Evolutionary conservation across 2,329 filamentous ascomycete genomes (phyloP), one percentile per base, ranked within the genome.

Genomic region (Fusarium lyarnte): DNA sequence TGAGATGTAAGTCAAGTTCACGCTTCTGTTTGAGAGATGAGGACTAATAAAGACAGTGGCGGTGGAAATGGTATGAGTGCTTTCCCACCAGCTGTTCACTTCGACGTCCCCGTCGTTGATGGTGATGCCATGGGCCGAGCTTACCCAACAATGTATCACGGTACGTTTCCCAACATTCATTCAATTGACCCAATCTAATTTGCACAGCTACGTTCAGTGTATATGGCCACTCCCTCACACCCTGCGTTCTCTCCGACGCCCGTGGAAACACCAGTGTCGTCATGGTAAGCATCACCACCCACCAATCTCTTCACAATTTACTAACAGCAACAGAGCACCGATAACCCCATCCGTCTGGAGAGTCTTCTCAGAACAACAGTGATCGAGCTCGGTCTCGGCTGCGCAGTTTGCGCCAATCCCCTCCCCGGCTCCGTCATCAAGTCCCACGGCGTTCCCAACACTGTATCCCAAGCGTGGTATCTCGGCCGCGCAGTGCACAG

Each of bases 401-500:
- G 81, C 35, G 80, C 81, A 2, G 79, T 81, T 9, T 81, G 79
- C 35, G 76, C 78, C 5, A 78, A 78, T 17, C 82, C 82, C 1
- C 72, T 83, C 6, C 74, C 75, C 1, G 82, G 77, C 3, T 78
- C 78, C 0, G 77, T 75, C 1, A 76, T 83, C 42, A 83, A 82
- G 47, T 65, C 79, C 0, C 75, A 79, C 23, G 77, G 76, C 14
- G 76, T 83, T 10, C 79, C 84, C 51, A 83, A 87, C 63, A 88
- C 85, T 0, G 76, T 86, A 14, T 87, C 85, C 0, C 83, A 85
- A 61, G 83, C 84, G 1, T 89, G 85, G 87, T 81, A 85, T 42
- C 89, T 91, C 31, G 89, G 89, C 0, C 84, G 89, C 1, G 88
- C 87, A 1, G 74, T 78, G 2, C 73, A 76, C 21, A 42, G 67